Percentiles rank a stretch among this genome's conserved stretches.
These are phyloP conservation scores for Picea glauca DNA, from an alignment of 75 land plant genomes.

Conservation along the genomic window DNA sequence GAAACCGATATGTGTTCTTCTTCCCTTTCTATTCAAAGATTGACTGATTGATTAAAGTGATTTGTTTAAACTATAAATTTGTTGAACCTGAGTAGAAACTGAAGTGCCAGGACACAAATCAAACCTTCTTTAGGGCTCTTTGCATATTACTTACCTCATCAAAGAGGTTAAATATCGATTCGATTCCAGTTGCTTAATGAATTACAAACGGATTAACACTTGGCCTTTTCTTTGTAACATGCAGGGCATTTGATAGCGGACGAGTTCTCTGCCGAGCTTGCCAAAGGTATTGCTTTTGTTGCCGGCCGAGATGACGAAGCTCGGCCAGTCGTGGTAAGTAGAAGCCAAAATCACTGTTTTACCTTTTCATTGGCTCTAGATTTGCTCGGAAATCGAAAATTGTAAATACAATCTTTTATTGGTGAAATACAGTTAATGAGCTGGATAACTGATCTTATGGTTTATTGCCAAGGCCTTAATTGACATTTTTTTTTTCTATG, in stretches of 20 bases:
- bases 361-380: background rate
- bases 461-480: background rate
- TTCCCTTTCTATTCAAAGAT: background rate
- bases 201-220: background rate
- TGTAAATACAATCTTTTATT: background rate
- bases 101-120: background rate
- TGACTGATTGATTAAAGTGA: no score
- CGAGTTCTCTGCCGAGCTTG: slow-evolving; percentile 86
- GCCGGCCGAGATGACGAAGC: slow-evolving; percentile 83
- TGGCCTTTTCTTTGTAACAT: background rate
- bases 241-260: slow-evolving; percentile 88
- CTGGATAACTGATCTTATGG: background rate
- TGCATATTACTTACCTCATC: background rate
- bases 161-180: background rate
- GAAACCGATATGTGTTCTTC: background rate
- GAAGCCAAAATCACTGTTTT: background rate
- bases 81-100: background rate
- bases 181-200: background rate
- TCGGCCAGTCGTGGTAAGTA: slow-evolving; percentile 76
- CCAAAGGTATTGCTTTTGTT: slow-evolving; percentile 80
- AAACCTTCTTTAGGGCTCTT: background rate
- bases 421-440: background rate
- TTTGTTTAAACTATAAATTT: background rate
- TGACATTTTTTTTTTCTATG: background rate
- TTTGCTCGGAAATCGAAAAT: background rate